phyloP scores from a whole-genome alignment of 805 yeast genomes.

The Metschnikowia picachoensis region DNA sequence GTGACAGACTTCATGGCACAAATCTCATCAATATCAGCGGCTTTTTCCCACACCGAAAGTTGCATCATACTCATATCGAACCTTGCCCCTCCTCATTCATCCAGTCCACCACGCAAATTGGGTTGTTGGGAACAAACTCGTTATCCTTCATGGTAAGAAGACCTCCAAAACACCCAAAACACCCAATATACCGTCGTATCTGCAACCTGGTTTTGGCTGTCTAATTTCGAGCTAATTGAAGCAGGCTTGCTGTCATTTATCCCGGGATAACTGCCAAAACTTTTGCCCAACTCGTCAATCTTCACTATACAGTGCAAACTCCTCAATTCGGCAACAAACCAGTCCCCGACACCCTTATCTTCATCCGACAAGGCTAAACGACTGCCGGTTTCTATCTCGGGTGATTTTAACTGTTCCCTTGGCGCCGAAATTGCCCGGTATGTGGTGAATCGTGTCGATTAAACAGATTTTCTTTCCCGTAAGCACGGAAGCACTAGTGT shows the following conservation, averaged over 20 bases:
- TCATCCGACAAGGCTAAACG: conserved; percentile 59
- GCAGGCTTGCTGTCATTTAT: conserved; percentile 45
- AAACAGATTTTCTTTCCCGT: conserved; percentile 28
- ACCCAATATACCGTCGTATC: conserved; percentile 72
- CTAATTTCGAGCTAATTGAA: conserved; percentile 70
- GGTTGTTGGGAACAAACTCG: conserved; percentile 56
- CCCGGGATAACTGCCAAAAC: conserved; percentile 64
- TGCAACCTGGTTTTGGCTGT: conserved; percentile 72
- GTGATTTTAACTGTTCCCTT: conserved; percentile 56
- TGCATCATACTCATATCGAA: conserved; percentile 69
- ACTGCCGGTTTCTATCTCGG: conserved; percentile 60
- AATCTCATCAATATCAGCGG: conserved; percentile 42
- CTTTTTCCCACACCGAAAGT: conserved; percentile 64
- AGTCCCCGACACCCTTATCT: conserved; percentile 61
- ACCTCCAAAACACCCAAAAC: conserved; percentile 67
- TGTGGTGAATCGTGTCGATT: conserved; percentile 56
- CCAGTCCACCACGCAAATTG: conserved; percentile 66
- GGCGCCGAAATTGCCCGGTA: conserved; percentile 57
- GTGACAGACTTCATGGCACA: conserved; percentile 51
- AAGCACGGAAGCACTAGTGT: conserved; percentile 4
- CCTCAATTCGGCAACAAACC: conserved; percentile 55
- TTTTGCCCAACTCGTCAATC: conserved; percentile 64
- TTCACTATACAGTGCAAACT: conserved; percentile 54
- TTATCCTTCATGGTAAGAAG: conserved; percentile 61
- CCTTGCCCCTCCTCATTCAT: conserved; percentile 79